phyloP scores from a whole-genome alignment of 179 eudicot genomes.

The Heliamphora pulchella region DNA sequence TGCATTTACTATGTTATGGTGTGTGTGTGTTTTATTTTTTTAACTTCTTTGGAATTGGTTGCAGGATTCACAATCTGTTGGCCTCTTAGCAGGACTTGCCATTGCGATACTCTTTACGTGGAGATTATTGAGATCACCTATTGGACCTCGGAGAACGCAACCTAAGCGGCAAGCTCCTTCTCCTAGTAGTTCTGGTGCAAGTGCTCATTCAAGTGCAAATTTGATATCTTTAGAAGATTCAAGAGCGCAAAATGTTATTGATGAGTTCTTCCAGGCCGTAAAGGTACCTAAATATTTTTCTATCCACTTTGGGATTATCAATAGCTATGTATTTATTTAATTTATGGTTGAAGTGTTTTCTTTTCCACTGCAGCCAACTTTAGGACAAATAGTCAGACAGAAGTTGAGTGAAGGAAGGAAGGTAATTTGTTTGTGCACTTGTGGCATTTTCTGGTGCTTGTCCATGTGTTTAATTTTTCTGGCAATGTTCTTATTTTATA shows the following conservation, averaged over 20 bases:
- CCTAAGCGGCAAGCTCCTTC: constrained; percentile 60
- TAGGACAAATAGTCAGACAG: constrained; percentile 82
- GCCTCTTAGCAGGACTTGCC: constrained; percentile 83
- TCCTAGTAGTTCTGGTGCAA: constrained; percentile 50
- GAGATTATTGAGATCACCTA: constrained; percentile 60
- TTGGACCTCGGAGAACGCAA: constrained; percentile 61
- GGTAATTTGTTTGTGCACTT: constrained; percentile 33
- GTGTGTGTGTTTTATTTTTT: neutral
- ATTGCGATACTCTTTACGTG: constrained; percentile 74
- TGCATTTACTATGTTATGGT: constrained; percentile 1
- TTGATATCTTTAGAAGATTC: constrained; percentile 46
- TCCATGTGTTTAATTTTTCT: neutral
- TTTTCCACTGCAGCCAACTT: constrained; percentile 59
- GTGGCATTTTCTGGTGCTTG: neutral
- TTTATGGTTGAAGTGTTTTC: neutral
- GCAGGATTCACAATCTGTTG: constrained; percentile 68
- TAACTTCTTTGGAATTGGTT: constrained; percentile 9
- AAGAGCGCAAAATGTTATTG: constrained; percentile 57
- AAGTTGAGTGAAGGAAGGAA: constrained; percentile 86
- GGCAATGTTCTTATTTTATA: neutral
- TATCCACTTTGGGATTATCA: neutral
- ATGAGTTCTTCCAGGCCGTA: constrained; percentile 81
- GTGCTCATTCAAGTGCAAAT: constrained; percentile 36
- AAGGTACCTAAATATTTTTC: constrained; percentile 35
- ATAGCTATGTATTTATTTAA: constrained; percentile 4